These are phyloP conservation scores for Suhomyces panamericanus DNA, from an alignment of 1,139 yeast genomes.

Conservation along the genomic window DNA sequence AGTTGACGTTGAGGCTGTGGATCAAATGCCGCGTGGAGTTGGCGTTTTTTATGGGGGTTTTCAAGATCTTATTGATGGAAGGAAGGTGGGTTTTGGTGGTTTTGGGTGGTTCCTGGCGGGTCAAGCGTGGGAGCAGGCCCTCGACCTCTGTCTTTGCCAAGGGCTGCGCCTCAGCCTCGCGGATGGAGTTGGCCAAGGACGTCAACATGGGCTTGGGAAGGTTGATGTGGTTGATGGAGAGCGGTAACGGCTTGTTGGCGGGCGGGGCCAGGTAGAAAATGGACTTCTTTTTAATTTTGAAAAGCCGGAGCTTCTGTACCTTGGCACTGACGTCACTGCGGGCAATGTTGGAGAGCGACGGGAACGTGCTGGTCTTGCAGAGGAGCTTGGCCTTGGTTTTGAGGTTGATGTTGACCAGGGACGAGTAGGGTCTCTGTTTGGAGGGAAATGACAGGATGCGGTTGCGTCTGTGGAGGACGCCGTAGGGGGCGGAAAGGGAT, in stretches of 20 bases:
- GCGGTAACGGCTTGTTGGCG: slow-evolving; percentile 13
- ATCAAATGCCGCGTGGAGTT: slow-evolving; percentile 26
- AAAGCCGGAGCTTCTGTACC: slow-evolving; percentile 30
- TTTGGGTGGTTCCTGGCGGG: slow-evolving; percentile 1
- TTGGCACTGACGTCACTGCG: slow-evolving; percentile 19
- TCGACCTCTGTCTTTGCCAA: slow-evolving; percentile 1
- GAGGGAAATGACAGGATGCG: not conserved
- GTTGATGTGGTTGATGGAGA: slow-evolving; percentile 12
- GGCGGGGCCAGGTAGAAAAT: slow-evolving; percentile 24
- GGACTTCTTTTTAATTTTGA: slow-evolving; percentile 35
- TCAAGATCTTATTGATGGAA: slow-evolving; percentile 46
- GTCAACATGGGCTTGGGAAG: slow-evolving; percentile 14
- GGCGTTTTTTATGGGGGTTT: slow-evolving; percentile 45
- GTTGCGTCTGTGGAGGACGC: not conserved
- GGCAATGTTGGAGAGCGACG: slow-evolving; percentile 27
- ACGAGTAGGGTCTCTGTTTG: slow-evolving; percentile 14
- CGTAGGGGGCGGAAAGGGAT: not conserved
- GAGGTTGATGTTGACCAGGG: slow-evolving; percentile 30
- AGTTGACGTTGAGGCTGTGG: slow-evolving; percentile 10
- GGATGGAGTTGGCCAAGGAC: slow-evolving; percentile 11
- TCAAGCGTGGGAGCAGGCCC: slow-evolving; percentile 9
- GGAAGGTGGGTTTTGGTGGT: slow-evolving; percentile 26
- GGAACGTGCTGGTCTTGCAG: slow-evolving; percentile 15
- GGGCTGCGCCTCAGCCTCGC: slow-evolving; percentile 1
- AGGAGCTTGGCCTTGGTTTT: slow-evolving; percentile 18